Evolutionary conservation across 176 grass and related monocot genomes (phyloP).

Genomic region (Tillandsia leiboldiana): DNA sequence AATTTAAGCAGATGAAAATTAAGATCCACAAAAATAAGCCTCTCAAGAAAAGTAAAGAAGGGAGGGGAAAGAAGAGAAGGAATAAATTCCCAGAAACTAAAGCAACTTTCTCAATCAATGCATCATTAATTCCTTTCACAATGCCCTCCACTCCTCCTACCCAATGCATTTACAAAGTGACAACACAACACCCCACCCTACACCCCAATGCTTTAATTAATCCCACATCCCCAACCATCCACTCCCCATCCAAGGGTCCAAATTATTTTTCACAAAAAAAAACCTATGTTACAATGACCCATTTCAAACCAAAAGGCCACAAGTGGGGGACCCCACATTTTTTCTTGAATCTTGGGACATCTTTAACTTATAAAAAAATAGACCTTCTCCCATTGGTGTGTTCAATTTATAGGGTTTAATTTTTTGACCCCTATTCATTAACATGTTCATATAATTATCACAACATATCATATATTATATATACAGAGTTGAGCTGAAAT

Average conservation of each 20-base stretch:
- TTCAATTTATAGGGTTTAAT: too few relatives aligned
- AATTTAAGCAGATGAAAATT: too few relatives aligned
- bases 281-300: too few relatives aligned
- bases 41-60: background rate
- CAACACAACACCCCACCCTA: background rate
- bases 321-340: background rate
- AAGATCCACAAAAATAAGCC: too few relatives aligned
- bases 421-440: constrained; percentile 5
- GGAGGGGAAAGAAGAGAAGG: background rate
- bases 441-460: background rate
- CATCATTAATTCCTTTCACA: background rate
- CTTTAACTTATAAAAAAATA: too few relatives aligned
- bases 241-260: background rate
- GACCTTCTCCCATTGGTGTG: too few relatives aligned
- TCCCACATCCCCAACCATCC: background rate
- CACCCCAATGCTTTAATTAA: background rate
- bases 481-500: too few relatives aligned
- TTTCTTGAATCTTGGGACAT: background rate
- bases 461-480: too few relatives aligned
- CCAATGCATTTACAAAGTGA: background rate
- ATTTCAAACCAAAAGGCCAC: background rate
- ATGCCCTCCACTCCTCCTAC: background rate
- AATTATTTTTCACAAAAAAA: background rate
- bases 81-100: background rate
- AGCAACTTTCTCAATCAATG: background rate